Evolutionary conservation across 306 rosid genomes (phyloP).

Genomic region (Castanea mollissima): DNA sequence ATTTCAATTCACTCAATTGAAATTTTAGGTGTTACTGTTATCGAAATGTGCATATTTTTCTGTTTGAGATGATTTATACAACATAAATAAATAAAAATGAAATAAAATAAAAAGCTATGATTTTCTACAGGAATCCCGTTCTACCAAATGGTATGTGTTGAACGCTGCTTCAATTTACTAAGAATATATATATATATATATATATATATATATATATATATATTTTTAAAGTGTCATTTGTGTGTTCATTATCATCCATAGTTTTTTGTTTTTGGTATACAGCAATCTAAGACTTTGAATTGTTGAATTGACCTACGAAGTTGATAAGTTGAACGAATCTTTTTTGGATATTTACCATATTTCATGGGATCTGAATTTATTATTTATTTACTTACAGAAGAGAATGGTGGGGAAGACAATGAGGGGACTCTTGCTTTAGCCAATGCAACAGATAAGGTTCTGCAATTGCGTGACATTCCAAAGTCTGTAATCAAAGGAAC

Average conservation of each 20-base stretch:
- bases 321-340: not conserved
- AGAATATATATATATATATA: too few relatives aligned
- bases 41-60: not conserved
- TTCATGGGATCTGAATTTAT: not conserved
- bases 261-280: not conserved
- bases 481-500: slow-evolving; percentile 48
- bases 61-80: not conserved
- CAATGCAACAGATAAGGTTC: slow-evolving; percentile 63
- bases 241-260: not conserved
- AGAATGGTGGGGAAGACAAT: slow-evolving; percentile 44
- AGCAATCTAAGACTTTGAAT: not conserved
- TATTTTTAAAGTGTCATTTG: not conserved
- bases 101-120: not conserved
- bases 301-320: not conserved
- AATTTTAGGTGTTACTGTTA: not conserved
- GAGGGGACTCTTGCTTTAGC: slow-evolving; percentile 57
- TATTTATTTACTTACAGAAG: slow-evolving; percentile 24
- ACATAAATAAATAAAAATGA: not conserved
- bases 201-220: too few relatives aligned
- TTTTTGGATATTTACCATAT: not conserved
- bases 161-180: not conserved
- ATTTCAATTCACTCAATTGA: not conserved
- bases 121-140: not conserved
- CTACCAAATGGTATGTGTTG: not conserved
- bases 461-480: slow-evolving; percentile 56